A percentile compares a stretch with the other conserved stretches of the same genome.
phyloP scores from a whole-genome alignment of 1,139 yeast genomes.

The Kodamaea fungicola region DNA sequence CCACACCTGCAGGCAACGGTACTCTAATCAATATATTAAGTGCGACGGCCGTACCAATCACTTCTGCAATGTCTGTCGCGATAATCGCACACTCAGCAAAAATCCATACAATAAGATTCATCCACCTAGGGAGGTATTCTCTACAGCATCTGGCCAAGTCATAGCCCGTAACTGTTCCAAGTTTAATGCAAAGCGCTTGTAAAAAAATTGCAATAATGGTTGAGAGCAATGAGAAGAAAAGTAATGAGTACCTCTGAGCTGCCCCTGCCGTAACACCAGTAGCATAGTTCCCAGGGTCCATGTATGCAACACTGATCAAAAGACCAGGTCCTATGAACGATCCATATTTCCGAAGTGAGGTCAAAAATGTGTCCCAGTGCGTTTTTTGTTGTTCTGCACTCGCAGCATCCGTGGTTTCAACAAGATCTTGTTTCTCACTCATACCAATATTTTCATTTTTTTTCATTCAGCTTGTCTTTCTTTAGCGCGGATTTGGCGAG shows the following conservation, averaged over 20 bases:
- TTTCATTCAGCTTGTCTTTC: background rate
- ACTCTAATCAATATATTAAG: slow-evolving; percentile 63
- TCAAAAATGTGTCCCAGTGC: slow-evolving; percentile 7
- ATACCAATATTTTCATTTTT: background rate
- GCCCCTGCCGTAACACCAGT: slow-evolving; percentile 82
- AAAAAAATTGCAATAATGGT: slow-evolving; percentile 71
- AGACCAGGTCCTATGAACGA: slow-evolving; percentile 76
- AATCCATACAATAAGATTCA: slow-evolving; percentile 55
- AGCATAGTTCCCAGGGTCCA: slow-evolving; percentile 86
- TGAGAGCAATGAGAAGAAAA: slow-evolving; percentile 65
- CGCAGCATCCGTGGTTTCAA: background rate
- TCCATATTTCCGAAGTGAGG: slow-evolving; percentile 39
- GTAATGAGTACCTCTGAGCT: slow-evolving; percentile 54
- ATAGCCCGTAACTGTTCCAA: slow-evolving; percentile 78
- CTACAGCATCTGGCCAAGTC: slow-evolving; percentile 73
- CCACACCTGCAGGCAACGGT: slow-evolving; percentile 79
- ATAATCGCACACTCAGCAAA: slow-evolving; percentile 78
- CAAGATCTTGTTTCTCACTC: background rate
- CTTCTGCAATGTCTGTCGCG: slow-evolving; percentile 85
- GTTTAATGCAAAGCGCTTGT: slow-evolving; percentile 67
- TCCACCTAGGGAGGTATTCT: slow-evolving; percentile 56
- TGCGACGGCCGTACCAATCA: slow-evolving; percentile 85
- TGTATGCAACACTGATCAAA: slow-evolving; percentile 73
- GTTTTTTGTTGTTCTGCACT: background rate
- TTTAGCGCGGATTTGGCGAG: too few species aligned